phyloP scores from a whole-genome alignment of 1,139 yeast genomes.

The Meyerozyma carpophila region DNA sequence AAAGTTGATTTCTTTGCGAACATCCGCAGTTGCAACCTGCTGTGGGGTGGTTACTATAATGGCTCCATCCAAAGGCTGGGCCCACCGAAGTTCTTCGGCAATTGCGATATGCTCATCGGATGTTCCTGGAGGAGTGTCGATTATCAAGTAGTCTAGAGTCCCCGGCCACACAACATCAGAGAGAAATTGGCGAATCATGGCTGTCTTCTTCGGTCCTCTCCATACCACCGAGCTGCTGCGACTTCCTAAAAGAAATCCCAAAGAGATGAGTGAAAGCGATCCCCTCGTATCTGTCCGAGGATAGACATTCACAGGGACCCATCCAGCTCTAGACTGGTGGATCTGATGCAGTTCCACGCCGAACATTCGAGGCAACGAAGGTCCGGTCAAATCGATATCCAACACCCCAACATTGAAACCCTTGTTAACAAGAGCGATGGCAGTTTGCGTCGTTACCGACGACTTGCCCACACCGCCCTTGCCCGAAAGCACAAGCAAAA shows the following conservation, averaged over 20 bases:
- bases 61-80: constrained; percentile 43
- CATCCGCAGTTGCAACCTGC: constrained; percentile 52
- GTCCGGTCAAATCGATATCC: constrained; percentile 95
- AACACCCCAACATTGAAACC: constrained; percentile 86
- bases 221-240: constrained; percentile 92
- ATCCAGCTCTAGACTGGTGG: constrained; percentile 76
- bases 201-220: constrained; percentile 98
- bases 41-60: constrained; percentile 47
- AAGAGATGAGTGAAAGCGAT: constrained; percentile 63
- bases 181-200: constrained; percentile 92
- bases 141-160: constrained; percentile 69
- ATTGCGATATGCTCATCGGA: constrained; percentile 97
- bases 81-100: constrained; percentile 77
- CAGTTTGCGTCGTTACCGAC: constrained; percentile 90
- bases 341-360: constrained; percentile 80
- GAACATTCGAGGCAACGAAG: constrained; percentile 94
- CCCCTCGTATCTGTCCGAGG: constrained; percentile 23
- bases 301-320: constrained; percentile 76
- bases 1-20: constrained; percentile 44
- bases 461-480: constrained; percentile 83
- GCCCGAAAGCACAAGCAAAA: constrained; percentile 38
- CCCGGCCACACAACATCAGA: constrained; percentile 79
- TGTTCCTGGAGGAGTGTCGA: constrained; percentile 99
- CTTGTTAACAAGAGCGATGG: constrained; percentile 62
- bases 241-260: constrained; percentile 83